phyloP scores from a whole-genome alignment of 345 rosid genomes.

The Salix dunnii region DNA sequence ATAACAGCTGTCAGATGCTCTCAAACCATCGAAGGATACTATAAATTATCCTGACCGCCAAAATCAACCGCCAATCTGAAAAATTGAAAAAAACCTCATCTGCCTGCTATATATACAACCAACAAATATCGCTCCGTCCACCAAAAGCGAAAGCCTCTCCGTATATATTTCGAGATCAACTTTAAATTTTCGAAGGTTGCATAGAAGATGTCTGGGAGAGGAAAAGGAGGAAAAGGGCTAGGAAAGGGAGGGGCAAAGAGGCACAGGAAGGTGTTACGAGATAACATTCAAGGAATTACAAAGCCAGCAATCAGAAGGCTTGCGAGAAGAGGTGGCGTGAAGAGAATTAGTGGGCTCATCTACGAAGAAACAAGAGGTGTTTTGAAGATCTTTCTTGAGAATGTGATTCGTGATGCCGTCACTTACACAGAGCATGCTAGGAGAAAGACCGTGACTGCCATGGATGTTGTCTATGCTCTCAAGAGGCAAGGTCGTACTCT shows the following conservation, averaged over 20 bases:
- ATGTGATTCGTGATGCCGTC: constrained; percentile 5
- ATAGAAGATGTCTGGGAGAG: neutral
- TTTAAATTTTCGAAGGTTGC: neutral
- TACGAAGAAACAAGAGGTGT: constrained; percentile 4
- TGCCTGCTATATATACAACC: neutral
- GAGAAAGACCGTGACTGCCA: neutral
- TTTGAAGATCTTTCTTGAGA: constrained; percentile 6
- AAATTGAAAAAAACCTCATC: too few species aligned
- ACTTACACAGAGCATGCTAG: neutral
- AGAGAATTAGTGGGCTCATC: neutral
- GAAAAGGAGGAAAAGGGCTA: constrained; percentile 5
- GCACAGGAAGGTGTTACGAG: constrained; percentile 8
- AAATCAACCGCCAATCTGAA: neutral
- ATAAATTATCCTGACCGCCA: neutral
- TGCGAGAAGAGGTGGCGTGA: constrained; percentile 2
- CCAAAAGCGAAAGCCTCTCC: too few species aligned
- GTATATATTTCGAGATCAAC: neutral
- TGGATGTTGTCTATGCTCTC: constrained; percentile 6
- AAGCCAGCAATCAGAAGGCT: constrained; percentile 6
- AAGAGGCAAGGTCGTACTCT: constrained; percentile 8
- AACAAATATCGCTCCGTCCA: neutral
- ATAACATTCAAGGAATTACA: constrained; percentile 4
- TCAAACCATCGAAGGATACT: neutral
- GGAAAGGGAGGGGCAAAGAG: constrained; percentile 13
- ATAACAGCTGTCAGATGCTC: neutral